Percentiles rank a stretch among this genome's conserved stretches.
phyloP scores from a whole-genome alignment of 306 rosid species.

The Pachyrhizus erosus region DNA sequence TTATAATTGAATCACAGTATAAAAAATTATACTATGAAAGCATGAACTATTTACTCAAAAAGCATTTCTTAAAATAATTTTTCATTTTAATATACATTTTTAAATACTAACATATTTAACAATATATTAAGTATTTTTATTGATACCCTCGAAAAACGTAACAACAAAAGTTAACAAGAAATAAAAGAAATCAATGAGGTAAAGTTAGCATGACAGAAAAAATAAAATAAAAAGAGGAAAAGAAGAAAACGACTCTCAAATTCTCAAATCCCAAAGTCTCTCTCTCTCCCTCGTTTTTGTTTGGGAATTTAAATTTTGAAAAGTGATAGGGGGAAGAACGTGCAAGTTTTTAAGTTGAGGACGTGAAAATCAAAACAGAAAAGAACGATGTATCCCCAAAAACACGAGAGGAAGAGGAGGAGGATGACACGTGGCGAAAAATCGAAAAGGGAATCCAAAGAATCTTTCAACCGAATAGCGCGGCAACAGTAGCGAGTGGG shows the following conservation, averaged over 20 bases:
- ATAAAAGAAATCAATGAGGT: background rate
- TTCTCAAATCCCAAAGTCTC: background rate
- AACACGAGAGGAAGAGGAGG: background rate
- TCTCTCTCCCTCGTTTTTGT: background rate
- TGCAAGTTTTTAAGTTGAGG: background rate
- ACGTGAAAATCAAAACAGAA: background rate
- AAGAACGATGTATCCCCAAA: background rate
- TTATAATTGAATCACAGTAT: too few species aligned
- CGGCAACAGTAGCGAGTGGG: background rate
- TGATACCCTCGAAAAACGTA: too few species aligned
- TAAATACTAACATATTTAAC: too few species aligned
- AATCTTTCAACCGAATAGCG: background rate
- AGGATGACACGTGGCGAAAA: conserved; percentile 3
- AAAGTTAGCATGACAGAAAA: background rate
- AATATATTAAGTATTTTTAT: too few species aligned
- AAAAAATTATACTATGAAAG: too few species aligned
- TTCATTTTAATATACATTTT: too few species aligned
- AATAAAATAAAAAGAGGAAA: background rate
- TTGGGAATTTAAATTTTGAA: conserved; percentile 10
- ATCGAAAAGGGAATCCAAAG: conserved; percentile 8
- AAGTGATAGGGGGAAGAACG: background rate
- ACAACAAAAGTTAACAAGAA: too few species aligned
- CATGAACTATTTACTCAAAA: too few species aligned
- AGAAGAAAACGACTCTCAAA: background rate
- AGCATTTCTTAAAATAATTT: too few species aligned